Percentiles rank a stretch among this genome's conserved stretches.
Evolutionary conservation across 176 grass and related monocot species (phyloP).

Genomic region (Oryza australiensis): DNA sequence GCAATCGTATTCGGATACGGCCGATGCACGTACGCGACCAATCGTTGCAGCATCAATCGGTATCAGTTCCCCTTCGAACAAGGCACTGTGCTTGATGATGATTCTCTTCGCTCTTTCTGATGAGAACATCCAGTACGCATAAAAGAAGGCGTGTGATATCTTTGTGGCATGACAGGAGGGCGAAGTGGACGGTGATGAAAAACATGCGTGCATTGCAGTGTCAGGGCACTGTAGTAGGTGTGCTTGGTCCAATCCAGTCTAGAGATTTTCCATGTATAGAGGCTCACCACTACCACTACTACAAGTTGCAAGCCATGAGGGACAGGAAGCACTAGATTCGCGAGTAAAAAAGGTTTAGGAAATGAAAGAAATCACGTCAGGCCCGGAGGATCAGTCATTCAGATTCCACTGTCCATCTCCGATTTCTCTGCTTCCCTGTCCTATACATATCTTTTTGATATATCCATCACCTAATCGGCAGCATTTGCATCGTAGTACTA

Average conservation of each 20-base stretch:
- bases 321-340: not conserved
- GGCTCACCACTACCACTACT: not conserved
- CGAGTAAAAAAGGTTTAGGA: not conserved
- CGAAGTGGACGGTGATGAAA: not conserved
- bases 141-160: no score
- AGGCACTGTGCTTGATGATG: no score
- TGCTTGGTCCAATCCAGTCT: not conserved
- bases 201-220: not conserved
- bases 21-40: not conserved
- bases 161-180: no score
- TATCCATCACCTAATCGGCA: not conserved
- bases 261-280: not conserved
- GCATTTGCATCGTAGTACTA: not conserved
- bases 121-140: not conserved
- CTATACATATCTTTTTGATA: not conserved
- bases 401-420: slow-evolving; percentile 10
- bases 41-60: not conserved
- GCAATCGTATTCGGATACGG: not conserved
- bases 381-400: not conserved
- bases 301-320: not conserved
- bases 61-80: not conserved
- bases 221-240: not conserved
- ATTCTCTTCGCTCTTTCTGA: no score
- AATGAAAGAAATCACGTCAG: slow-evolving; percentile 5
- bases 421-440: not conserved